Evolutionary conservation across 2,329 filamentous ascomycete species (phyloP).

Genomic region (Claviceps paspali): DNA sequence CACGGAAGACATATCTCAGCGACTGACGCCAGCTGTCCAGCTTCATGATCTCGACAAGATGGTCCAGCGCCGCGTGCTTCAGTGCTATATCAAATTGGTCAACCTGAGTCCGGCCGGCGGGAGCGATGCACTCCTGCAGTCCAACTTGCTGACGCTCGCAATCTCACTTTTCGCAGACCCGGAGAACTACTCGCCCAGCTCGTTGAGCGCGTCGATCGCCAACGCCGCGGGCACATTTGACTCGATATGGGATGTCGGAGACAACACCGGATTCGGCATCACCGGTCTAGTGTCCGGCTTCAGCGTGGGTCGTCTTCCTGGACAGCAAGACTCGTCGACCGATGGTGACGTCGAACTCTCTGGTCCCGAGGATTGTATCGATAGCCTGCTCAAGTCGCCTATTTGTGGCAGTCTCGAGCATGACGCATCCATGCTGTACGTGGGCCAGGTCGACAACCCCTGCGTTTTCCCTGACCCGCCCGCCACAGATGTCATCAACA

Average conservation of each 20-base stretch:
- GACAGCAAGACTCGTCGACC: slow-evolving; percentile 42
- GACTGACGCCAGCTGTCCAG: slow-evolving; percentile 72
- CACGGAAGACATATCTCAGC: slow-evolving; percentile 72
- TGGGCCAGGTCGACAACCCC: slow-evolving; percentile 30
- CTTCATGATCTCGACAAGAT: slow-evolving; percentile 83
- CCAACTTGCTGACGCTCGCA: slow-evolving; percentile 77
- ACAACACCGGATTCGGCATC: slow-evolving; percentile 90
- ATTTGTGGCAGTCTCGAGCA: slow-evolving; percentile 77
- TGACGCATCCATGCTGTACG: slow-evolving; percentile 70
- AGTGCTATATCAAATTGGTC: slow-evolving; percentile 87
- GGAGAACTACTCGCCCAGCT: slow-evolving; percentile 71
- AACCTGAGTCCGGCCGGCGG: slow-evolving; percentile 75
- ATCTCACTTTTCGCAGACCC: slow-evolving; percentile 89
- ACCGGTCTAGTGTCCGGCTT: slow-evolving; percentile 73
- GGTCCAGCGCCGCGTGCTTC: slow-evolving; percentile 81
- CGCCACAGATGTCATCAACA: slow-evolving; percentile 84
- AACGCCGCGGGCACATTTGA: slow-evolving; percentile 83
- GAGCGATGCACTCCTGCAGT: slow-evolving; percentile 74
- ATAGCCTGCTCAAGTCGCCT: slow-evolving; percentile 48
- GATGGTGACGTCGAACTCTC: slow-evolving; percentile 33
- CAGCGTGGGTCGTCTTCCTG: slow-evolving; percentile 52
- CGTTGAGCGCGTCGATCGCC: slow-evolving; percentile 80
- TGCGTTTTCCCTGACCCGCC: slow-evolving; percentile 54
- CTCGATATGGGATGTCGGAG: slow-evolving; percentile 83
- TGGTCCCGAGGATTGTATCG: slow-evolving; percentile 50